Percentiles rank a stretch among this genome's conserved stretches.
Conservation (phyloP, 2,329 filamentous ascomycete genomes). For the Arthrobotrys sinensis region DNA sequence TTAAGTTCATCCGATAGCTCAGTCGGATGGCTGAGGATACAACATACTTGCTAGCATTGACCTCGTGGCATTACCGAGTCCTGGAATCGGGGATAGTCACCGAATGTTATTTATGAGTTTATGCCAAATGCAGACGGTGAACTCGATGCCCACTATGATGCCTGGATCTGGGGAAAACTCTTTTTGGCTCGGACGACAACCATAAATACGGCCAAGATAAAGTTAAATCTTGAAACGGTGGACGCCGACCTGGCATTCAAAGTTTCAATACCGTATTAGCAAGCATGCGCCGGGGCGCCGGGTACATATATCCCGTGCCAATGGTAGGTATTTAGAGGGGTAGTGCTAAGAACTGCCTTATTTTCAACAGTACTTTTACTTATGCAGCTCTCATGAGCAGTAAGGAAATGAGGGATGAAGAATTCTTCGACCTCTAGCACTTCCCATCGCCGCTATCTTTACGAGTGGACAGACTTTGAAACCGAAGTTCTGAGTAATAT, state of each 20-base stretch:
- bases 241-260: background rate
- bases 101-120: no score
- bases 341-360: no score
- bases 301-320: background rate
- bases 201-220: background rate
- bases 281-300: background rate
- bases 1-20: no score
- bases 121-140: no score
- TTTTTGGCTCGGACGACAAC: background rate
- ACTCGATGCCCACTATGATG: no score
- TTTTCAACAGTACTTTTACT: background rate
- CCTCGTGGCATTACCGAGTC: no score
- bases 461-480: conserved; percentile 34
- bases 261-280: background rate
- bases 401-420: conserved; percentile 11
- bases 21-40: no score
- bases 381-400: background rate
- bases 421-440: background rate
- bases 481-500: conserved; percentile 20
- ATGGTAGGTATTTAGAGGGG: background rate
- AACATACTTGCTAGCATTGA: no score
- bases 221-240: conserved; percentile 6
- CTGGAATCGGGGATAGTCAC: no score
- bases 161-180: no score
- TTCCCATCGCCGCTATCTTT: conserved; percentile 16